Percentiles rank a stretch among this genome's conserved stretches.
These are phyloP conservation scores for Chenopodium berlandieri DNA, from an alignment of 148 eudicot genomes.

Conservation along the genomic window DNA sequence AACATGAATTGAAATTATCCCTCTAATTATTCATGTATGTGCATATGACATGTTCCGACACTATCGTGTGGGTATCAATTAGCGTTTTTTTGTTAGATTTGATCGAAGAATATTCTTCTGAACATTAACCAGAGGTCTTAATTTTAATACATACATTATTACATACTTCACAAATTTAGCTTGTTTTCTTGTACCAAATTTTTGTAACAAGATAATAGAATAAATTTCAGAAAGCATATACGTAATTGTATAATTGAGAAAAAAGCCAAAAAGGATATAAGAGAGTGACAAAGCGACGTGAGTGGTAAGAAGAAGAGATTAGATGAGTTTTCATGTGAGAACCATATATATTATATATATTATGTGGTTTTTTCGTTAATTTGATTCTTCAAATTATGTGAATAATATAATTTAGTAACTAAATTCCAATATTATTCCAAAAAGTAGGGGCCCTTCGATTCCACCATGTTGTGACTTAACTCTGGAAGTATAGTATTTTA, in stretches of 20 bases:
- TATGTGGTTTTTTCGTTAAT: constrained; percentile 24
- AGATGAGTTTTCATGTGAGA: constrained; percentile 25
- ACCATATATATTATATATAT: neutral
- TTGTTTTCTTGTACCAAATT: neutral
- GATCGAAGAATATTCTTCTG: constrained; percentile 22
- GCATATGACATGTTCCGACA: constrained; percentile 1
- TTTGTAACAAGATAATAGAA: neutral
- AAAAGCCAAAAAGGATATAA: neutral
- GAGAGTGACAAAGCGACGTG: constrained; percentile 9
- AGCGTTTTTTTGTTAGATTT: constrained; percentile 10
- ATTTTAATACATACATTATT: neutral
- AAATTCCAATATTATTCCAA: neutral
- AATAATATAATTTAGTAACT: neutral
- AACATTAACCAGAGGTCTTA: neutral
- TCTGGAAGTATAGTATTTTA: neutral
- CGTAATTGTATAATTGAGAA: neutral
- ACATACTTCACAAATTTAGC: neutral
- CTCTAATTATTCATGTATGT: neutral
- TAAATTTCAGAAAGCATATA: neutral
- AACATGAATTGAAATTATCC: constrained; percentile 14
- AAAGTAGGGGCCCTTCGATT: neutral
- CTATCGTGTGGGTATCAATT: neutral
- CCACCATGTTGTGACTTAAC: neutral
- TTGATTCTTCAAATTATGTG: neutral
- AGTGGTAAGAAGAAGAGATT: constrained; percentile 18